These are phyloP conservation scores for Brettanomyces nanus DNA, from an alignment of 805 yeast species.

Conservation along the genomic window DNA sequence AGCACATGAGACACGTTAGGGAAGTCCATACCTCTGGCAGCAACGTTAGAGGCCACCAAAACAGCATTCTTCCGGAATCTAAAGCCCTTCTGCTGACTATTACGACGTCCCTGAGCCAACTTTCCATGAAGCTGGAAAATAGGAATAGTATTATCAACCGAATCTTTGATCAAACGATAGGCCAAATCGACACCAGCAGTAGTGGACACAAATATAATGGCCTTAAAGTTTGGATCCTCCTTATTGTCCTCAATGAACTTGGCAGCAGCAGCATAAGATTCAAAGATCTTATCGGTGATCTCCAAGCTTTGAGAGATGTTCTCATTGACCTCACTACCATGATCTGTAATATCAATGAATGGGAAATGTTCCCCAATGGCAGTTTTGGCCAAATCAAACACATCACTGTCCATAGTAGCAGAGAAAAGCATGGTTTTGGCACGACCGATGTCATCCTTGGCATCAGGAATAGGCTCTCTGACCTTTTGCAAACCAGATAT, in stretches of 20 bases:
- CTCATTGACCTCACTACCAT: slow-evolving; percentile 53
- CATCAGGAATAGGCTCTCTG: slow-evolving; percentile 16
- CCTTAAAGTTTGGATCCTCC: slow-evolving; percentile 45
- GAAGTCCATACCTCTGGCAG: slow-evolving; percentile 96
- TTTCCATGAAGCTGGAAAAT: slow-evolving; percentile 50
- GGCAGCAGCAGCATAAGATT: slow-evolving; percentile 52
- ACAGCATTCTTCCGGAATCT: slow-evolving; percentile 39
- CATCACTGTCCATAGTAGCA: slow-evolving; percentile 75
- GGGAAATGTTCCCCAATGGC: slow-evolving; percentile 46
- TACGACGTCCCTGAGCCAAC: slow-evolving; percentile 58
- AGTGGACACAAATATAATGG: slow-evolving; percentile 78
- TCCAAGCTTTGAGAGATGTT: slow-evolving; percentile 63
- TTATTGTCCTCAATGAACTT: slow-evolving; percentile 35
- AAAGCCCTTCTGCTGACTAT: slow-evolving; percentile 23
- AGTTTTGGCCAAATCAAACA: slow-evolving; percentile 53
- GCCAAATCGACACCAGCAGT: slow-evolving; percentile 58
- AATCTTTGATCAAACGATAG: slow-evolving; percentile 30
- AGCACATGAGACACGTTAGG: slow-evolving; percentile 79
- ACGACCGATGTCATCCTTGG: slow-evolving; percentile 19
- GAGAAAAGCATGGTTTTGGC: slow-evolving; percentile 73
- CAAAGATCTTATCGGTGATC: slow-evolving; percentile 44
- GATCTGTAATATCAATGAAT: slow-evolving; percentile 64
- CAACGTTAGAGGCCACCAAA: slow-evolving; percentile 83
- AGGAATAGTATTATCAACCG: slow-evolving; percentile 9
- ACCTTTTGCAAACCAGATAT: slow-evolving; percentile 34